Base-by-base conservation (phyloP, 2,329 filamentous ascomycete species). In the Diplodia sapinea region DNA sequence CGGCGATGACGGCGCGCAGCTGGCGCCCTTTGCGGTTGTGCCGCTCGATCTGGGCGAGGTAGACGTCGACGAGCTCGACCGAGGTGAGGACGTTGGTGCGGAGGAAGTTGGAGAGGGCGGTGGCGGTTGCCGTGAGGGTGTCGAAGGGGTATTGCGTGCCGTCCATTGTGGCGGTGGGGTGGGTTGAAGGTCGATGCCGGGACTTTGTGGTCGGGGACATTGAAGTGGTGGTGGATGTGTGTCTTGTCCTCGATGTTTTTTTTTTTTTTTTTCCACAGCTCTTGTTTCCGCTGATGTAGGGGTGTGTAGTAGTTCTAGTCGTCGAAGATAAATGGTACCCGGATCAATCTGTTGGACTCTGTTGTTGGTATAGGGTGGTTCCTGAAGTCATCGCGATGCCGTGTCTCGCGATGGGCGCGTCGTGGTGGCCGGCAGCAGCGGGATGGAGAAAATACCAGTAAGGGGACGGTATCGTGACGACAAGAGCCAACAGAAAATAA, bases 1-100 rank as follows among this genome's bases (percentile, higher is more conserved):
- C 73, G 1, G 75, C 77, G 29, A 81, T 79, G 64, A 81, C 64
- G 6, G 80, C 79, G 49, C 74, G 70, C 47, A 78, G 63, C 61
- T 78, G 75, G 13, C 76, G 70, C 8, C 76, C 76, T 69, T 74
- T 71, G 57, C 76, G 71, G 68, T 78, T 78, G 62, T 78, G 76
- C 63, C 74, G 67, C 47, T 77, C 76, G 63, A 78, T 78, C 50
- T 77, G 73, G 15, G 73, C 71, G 26, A 78, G 68, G 69, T 78
- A 78, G 17, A 74, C 64, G 50, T 77, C 73, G 36, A 78, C 74
- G 64, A 78, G 77, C 65, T 78, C 76, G 6, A 78, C 76, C 33
- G 75, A 77, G 5, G 74, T 74, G 12, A 78, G 71, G 5, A 70
- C 72, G 12, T 72, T 70, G 11, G 74, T 71, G 61, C 74, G 74